Conservation (phyloP, 768 basidiomycete species). For the Infundibulicybe gibba region DNA sequence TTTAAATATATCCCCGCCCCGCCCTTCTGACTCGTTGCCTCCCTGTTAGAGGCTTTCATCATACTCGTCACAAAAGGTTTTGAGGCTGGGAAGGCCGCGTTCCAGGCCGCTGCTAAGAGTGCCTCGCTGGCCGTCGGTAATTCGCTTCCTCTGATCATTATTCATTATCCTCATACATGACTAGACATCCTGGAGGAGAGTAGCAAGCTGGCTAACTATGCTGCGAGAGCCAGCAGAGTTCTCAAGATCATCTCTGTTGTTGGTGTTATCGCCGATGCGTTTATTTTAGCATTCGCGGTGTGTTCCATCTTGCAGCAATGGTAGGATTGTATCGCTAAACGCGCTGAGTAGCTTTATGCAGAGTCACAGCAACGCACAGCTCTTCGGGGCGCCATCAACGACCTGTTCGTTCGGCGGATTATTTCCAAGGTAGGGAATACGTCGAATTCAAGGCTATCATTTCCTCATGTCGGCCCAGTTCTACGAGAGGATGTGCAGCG, state of each 20-base stretch:
- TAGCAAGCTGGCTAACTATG: neutral
- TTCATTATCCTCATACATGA: too few relatives aligned
- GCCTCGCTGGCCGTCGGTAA: neutral
- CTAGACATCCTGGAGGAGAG: too few relatives aligned
- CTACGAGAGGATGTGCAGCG: too few relatives aligned
- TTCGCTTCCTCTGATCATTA: too few relatives aligned
- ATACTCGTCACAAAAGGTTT: neutral
- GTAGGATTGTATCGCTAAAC: neutral
- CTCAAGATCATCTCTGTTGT: constrained; percentile 5
- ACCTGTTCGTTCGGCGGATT: constrained; percentile 1
- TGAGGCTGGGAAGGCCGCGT: neutral
- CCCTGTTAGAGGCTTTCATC: too few relatives aligned
- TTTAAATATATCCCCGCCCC: too few relatives aligned
- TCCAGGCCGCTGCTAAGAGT: constrained; percentile 1
- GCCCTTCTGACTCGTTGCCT: too few relatives aligned
- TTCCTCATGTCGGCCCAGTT: too few relatives aligned
- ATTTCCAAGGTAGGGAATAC: constrained; percentile 3
- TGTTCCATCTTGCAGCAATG: neutral
- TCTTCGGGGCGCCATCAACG: constrained; percentile 1
- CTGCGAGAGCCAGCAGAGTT: constrained; percentile 2
- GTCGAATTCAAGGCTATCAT: neutral
- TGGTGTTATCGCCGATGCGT: constrained; percentile 4
- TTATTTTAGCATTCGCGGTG: constrained; percentile 4
- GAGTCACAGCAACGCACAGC: constrained; percentile 2
- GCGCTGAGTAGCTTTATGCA: neutral